These are phyloP conservation scores for Bothriochloa decipiens DNA, from an alignment of 176 grass and related monocot genomes.

Conservation along the genomic window DNA sequence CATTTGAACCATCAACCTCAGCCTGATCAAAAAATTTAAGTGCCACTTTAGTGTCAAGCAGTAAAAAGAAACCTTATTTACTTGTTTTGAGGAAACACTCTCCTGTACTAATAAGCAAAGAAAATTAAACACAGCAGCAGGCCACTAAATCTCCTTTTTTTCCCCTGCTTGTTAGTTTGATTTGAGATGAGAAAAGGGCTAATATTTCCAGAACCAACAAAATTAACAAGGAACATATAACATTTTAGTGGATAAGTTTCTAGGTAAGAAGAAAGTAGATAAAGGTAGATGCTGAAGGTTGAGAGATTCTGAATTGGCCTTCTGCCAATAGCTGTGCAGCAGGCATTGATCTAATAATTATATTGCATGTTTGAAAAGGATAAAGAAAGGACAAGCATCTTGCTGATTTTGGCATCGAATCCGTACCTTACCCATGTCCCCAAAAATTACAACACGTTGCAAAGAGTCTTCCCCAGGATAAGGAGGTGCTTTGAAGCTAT, in stretches of 20 bases:
- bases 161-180: conserved; percentile 1
- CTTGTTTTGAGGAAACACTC: conserved; percentile 9
- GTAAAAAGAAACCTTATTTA: background rate
- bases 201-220: conserved; percentile 9
- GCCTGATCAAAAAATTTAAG: conserved; percentile 57
- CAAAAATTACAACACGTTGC: conserved; percentile 83
- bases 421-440: conserved; percentile 85
- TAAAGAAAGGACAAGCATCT: background rate
- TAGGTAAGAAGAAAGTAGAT: background rate
- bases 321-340: background rate
- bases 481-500: conserved; percentile 85
- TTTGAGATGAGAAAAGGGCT: conserved; percentile 10
- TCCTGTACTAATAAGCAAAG: background rate
- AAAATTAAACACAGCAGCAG: background rate
- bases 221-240: background rate
- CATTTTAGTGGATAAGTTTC: background rate
- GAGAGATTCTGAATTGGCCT: background rate
- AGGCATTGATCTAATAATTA: conserved; percentile 9
- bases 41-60: conserved; percentile 15
- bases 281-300: background rate
- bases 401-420: background rate
- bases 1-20: conserved; percentile 83
- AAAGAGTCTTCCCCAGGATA: conserved; percentile 87
- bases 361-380: conserved; percentile 2
- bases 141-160: background rate